Evolutionary conservation across 2,329 filamentous ascomycete species (phyloP), one percentile per base, ranked within the genome.

Genomic region (Diaporthe eres): DNA sequence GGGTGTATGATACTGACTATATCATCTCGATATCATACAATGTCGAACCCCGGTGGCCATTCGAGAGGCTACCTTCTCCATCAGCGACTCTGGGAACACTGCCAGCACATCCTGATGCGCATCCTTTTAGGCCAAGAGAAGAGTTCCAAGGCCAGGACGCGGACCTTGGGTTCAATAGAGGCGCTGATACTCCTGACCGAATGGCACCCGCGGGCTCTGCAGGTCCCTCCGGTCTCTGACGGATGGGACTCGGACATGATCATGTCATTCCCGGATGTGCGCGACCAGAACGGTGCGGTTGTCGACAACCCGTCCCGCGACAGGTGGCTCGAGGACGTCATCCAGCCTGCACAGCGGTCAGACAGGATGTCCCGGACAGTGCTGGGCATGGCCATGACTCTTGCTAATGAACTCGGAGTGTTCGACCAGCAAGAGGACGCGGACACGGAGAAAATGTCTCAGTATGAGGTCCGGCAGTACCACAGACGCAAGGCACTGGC

Each of bases 311-410:
- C 58, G 3, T 42, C 58, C 6, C 58, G 58, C 12, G 58, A 61
- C 58, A 44, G 58, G 13, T 61, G 58, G 58, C 58, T 61, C 5
- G 37, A 61, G 58, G 58, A 61, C 58, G 58, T 61, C 22, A 61
- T 61, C 6, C 58, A 61, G 37, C 58, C 58, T 9, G 58, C 58
- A 9, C 58, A 61, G n/a, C 58, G 58, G 37, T 61, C 58, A 0
- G 37, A 61, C 37, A 61, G 58, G n/a, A 61, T 61, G 58, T 63
- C 37, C 13, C 25, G 60, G 37, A 63, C 60, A 6, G 25, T 47
- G 2, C 9, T 63, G 6, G 39, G 60, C 15, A 63, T 47, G 60
- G 60, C 60, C 13, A 63, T 63, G 60, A 31, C 60, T 2, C 60
- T 63, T 44, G 39, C 60, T 6, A 63, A 63, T 12, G 60, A 63